Evolutionary conservation across 1,284 basidiomycete species (phyloP).

Genomic region (Paramarasmius palmivorus): DNA sequence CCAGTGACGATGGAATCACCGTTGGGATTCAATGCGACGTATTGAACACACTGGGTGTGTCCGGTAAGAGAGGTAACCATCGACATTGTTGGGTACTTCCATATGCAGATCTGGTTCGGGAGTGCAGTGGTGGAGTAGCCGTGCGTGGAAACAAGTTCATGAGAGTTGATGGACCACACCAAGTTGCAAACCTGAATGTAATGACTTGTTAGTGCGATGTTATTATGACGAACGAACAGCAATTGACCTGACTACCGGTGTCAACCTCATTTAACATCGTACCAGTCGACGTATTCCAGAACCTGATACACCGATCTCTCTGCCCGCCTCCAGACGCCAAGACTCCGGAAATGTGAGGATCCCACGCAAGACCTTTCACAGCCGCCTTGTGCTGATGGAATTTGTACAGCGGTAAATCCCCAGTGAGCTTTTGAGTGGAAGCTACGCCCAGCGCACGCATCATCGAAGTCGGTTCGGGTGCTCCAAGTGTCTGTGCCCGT

Average conservation of each 20-base stretch:
- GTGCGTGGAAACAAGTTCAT: constrained; percentile 96
- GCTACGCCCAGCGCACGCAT: constrained; percentile 27
- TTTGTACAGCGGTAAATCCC: constrained; percentile 75
- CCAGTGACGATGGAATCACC: constrained; percentile 98
- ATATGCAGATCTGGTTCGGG: constrained; percentile 97
- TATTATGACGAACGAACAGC: neutral
- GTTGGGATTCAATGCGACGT: constrained; percentile 95
- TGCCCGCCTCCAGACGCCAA: constrained; percentile 95
- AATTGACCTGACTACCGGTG: constrained; percentile 86
- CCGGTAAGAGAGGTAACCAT: constrained; percentile 94
- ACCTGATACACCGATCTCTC: constrained; percentile 93
- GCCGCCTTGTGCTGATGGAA: constrained; percentile 97
- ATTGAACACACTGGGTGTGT: constrained; percentile 92
- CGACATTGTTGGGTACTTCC: constrained; percentile 92
- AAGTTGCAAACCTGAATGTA: constrained; percentile 87
- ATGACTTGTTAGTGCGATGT: neutral
- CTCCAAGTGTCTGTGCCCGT: constrained; percentile 32
- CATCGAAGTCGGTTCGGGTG: constrained; percentile 14
- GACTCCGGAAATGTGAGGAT: constrained; percentile 89
- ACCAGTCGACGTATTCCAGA: constrained; percentile 96
- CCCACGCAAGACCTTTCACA: constrained; percentile 98
- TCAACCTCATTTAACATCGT: constrained; percentile 85
- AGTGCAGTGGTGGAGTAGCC: constrained; percentile 92
- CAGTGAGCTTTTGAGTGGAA: constrained; percentile 36
- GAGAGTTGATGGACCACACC: constrained; percentile 95